Base-by-base conservation (phyloP, 148 eudicot species). In the Heliosperma pusillum region DNA sequence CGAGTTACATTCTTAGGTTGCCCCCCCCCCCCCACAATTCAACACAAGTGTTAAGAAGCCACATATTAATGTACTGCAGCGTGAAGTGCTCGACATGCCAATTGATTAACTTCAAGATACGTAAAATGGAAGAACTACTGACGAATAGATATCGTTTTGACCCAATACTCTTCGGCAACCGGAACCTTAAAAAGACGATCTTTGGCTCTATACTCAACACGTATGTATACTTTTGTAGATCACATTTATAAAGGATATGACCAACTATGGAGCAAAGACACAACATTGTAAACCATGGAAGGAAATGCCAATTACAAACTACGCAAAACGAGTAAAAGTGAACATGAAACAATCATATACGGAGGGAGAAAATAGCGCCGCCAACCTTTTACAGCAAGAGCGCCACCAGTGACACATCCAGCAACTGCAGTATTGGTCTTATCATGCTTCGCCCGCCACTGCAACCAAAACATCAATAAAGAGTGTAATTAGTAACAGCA, bases 391-490 rank as follows among this genome's bases (percentile, higher is more conserved):
- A 96, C 97, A 10, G 98, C 90, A 27, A 94, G 62, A 72, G 88
- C 83, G 72, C 92, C 97, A 50, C 97, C 98, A 17, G 98, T 94
- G 40, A 84, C 89, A 77, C 98, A 94, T 33, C 98, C 98, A 33
- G 97, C 98, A 74, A 89, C 79, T 55, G 87, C 90, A 70, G 97
- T 87, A 81, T 94, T 94, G 45, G 96, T 89, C 10, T 73, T 82
- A 79, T 94, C 98, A 63, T 94, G 98, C 79, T 92, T 94, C 65
- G 93, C 98, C 42, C 98, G 96, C 44, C 82, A 86, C 98, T 94
- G 80, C 70, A 84, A 10, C 57, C 29, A 57, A 33, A 45, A 26
- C 1, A 44, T 21, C 7, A 75, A 29, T 30, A 19, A 45, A 76
- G 8, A 80, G 76, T 65, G 15, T 56, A 59, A 13, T 36, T 36